Conservation (phyloP, 2,329 filamentous ascomycete genomes). For the Fusarium nygamai region DNA sequence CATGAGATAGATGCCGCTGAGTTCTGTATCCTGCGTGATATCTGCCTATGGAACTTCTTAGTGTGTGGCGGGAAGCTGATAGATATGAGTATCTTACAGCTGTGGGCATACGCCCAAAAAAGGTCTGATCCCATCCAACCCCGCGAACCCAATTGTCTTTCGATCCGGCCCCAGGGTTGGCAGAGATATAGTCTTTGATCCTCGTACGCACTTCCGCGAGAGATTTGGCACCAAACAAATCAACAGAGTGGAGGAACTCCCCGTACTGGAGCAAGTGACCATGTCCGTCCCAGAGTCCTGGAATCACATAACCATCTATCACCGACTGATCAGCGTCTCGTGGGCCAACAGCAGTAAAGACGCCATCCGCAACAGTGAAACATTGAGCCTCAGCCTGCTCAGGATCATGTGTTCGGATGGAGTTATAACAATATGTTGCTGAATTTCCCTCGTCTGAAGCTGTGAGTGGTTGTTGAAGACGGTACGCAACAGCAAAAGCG, state of each 20-base stretch:
- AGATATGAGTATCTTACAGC: constrained; percentile 57
- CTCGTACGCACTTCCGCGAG: constrained; percentile 64
- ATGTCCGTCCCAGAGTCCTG: constrained; percentile 77
- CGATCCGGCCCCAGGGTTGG: constrained; percentile 62
- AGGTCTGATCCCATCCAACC: constrained; percentile 76
- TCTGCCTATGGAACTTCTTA: constrained; percentile 54
- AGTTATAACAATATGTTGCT: constrained; percentile 53
- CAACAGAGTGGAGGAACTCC: constrained; percentile 72
- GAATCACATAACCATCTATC: constrained; percentile 64
- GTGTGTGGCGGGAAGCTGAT: background rate
- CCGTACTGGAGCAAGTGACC: constrained; percentile 74
- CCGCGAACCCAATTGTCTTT: constrained; percentile 71
- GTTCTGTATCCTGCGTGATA: constrained; percentile 60
- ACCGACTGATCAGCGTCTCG: constrained; percentile 37
- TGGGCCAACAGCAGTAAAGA: constrained; percentile 61
- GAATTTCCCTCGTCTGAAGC: background rate
- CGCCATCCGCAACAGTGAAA: constrained; percentile 64
- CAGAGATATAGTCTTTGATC: constrained; percentile 60
- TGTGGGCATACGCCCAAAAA: constrained; percentile 72
- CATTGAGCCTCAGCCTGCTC: constrained; percentile 57
- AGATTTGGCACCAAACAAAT: constrained; percentile 68
- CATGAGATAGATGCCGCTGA: constrained; percentile 71
- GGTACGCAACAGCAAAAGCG: constrained; percentile 48
- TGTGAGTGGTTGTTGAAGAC: constrained; percentile 41
- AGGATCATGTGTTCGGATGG: constrained; percentile 51